phyloP scores from a whole-genome alignment of 148 eudicot species.

The Fagopyrum tataricum region DNA sequence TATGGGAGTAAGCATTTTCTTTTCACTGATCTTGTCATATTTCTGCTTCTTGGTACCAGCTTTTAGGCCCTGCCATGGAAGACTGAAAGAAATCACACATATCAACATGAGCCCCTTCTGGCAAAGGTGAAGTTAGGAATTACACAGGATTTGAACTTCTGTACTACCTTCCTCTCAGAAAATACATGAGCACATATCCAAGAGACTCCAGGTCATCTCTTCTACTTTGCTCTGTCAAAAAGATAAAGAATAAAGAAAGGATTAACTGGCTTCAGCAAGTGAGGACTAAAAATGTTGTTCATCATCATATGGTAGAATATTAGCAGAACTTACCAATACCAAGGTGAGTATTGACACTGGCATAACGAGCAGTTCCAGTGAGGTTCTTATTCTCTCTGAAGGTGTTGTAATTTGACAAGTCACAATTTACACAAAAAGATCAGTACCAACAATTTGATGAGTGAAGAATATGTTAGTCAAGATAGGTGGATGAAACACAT shows the following conservation, averaged over 20 bases:
- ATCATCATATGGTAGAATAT: background rate
- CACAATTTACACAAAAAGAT: background rate
- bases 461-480: no score
- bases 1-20: slow-evolving; percentile 93
- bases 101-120: slow-evolving; percentile 15
- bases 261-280: background rate
- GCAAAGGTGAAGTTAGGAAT: background rate
- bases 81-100: slow-evolving; percentile 38
- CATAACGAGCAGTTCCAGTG: slow-evolving; percentile 97
- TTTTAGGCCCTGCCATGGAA: slow-evolving; percentile 98
- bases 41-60: slow-evolving; percentile 98
- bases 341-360: slow-evolving; percentile 96
- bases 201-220: slow-evolving; percentile 97
- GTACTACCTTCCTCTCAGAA: slow-evolving; percentile 87
- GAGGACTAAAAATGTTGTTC: background rate
- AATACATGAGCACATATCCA: slow-evolving; percentile 96
- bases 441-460: background rate
- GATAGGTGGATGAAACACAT: no score
- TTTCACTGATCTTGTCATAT: slow-evolving; percentile 95
- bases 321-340: slow-evolving; percentile 69
- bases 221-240: slow-evolving; percentile 83
- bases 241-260: background rate
- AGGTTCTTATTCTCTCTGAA: slow-evolving; percentile 94
- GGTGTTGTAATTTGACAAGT: background rate
- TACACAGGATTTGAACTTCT: background rate